Evolutionary conservation across 1,284 basidiomycete species (phyloP).

Genomic region (Thelephora terrestris): DNA sequence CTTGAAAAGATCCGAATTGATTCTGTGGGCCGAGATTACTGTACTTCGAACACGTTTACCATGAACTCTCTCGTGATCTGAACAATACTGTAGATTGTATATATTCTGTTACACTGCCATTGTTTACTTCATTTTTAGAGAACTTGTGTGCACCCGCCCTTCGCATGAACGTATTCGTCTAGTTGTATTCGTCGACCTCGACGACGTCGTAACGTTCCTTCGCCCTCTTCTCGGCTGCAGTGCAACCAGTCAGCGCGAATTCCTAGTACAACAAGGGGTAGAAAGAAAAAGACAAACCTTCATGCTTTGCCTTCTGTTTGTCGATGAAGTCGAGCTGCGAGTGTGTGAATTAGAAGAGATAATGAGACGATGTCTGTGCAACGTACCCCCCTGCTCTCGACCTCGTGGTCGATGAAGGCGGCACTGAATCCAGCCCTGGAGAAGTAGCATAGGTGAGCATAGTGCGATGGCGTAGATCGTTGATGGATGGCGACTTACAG

Average conservation of each 20-base stretch:
- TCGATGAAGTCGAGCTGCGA: slow-evolving; percentile 31
- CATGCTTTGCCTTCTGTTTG: slow-evolving; percentile 33
- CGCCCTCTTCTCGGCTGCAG: not conserved
- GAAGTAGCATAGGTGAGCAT: not conserved
- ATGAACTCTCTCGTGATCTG: no score
- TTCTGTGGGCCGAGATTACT: no score
- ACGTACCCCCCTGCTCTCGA: slow-evolving; percentile 34
- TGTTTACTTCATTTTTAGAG: no score
- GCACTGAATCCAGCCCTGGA: slow-evolving; percentile 31
- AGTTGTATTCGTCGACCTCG: no score
- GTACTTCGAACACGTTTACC: no score
- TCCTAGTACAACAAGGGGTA: slow-evolving; percentile 11
- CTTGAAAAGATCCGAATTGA: no score
- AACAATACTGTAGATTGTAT: no score
- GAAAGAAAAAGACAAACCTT: slow-evolving; percentile 21
- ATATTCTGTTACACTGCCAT: no score
- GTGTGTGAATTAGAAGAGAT: not conserved
- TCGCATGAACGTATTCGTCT: no score
- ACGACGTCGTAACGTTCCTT: not conserved
- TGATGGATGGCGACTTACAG: slow-evolving; percentile 14
- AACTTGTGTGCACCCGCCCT: no score
- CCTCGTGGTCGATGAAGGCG: slow-evolving; percentile 34
- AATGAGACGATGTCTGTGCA: not conserved
- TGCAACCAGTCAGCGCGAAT: slow-evolving; percentile 19
- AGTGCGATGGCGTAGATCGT: not conserved